Percentiles rank a stretch among this genome's conserved stretches.
phyloP scores from a whole-genome alignment of 164 flowering plant genomes.

The Buxus sempervirens region DNA sequence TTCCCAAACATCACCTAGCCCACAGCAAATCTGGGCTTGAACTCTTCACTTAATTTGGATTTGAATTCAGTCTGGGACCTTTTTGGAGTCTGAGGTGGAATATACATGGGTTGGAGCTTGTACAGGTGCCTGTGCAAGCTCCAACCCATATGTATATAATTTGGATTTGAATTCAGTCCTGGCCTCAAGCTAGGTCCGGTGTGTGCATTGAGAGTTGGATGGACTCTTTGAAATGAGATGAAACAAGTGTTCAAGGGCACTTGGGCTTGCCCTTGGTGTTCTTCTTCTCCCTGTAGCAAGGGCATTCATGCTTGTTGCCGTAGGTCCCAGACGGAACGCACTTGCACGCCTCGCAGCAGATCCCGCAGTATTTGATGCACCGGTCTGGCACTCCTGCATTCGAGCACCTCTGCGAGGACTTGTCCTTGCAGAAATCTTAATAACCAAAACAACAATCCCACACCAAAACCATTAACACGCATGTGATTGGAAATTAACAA shows the following conservation, averaged over 20 bases:
- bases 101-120: too few relatives aligned
- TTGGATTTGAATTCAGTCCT: too few relatives aligned
- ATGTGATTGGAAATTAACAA: neutral
- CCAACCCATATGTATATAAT: too few relatives aligned
- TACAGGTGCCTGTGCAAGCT: too few relatives aligned
- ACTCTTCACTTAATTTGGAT: too few relatives aligned
- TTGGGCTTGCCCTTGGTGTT: conserved; percentile 66
- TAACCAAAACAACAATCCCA: neutral
- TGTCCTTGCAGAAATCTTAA: conserved; percentile 44
- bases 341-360: conserved; percentile 69
- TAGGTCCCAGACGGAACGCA: conserved; percentile 90
- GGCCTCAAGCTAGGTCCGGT: too few relatives aligned
- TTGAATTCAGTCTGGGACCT: too few relatives aligned
- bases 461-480: neutral
- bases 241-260: conserved; percentile 54
- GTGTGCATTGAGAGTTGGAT: too few relatives aligned
- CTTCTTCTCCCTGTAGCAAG: conserved; percentile 68
- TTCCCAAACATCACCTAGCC: too few relatives aligned
- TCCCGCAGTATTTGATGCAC: conserved; percentile 80
- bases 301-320: conserved; percentile 76
- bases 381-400: conserved; percentile 51
- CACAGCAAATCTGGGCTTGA: too few relatives aligned
- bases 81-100: too few relatives aligned
- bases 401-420: conserved; percentile 57
- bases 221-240: too few relatives aligned